Evolutionary conservation across 106 monocot genomes (phyloP).

Genomic region (Acorus gramineus): DNA sequence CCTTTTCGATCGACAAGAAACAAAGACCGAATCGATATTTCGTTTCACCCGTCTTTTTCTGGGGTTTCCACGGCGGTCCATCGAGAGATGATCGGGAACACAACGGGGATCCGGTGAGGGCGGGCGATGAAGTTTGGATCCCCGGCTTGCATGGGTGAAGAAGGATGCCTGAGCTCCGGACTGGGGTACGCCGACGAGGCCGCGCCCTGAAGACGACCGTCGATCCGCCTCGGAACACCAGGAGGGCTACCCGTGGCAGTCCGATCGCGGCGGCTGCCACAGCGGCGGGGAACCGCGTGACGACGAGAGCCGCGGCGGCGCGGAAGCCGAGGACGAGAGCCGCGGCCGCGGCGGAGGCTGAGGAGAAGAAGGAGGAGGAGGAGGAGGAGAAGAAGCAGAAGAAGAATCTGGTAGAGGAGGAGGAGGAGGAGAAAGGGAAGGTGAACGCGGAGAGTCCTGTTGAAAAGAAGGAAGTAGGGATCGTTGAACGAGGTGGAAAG

Average conservation of each 20-base stretch:
- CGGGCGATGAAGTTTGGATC: background rate
- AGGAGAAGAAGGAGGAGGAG: constrained; percentile 8
- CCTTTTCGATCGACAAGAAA: too few relatives aligned
- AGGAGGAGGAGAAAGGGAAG: background rate
- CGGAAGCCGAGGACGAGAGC: constrained; percentile 16
- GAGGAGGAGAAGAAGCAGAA: constrained; percentile 11
- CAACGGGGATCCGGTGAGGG: constrained; percentile 14
- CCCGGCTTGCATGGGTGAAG: constrained; percentile 28
- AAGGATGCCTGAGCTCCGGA: constrained; percentile 32
- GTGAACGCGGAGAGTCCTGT: constrained; percentile 1
- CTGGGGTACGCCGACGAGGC: constrained; percentile 27
- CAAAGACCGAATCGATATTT: too few relatives aligned
- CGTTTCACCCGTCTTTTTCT: too few relatives aligned
- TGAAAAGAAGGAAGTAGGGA: background rate
- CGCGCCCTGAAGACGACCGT: constrained; percentile 1
- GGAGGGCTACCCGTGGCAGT: too few relatives aligned
- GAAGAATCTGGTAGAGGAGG: background rate
- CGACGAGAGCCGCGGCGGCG: background rate
- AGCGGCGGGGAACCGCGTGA: too few relatives aligned
- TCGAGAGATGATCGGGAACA: constrained; percentile 4
- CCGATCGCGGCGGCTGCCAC: too few relatives aligned
- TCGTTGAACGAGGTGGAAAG: too few relatives aligned
- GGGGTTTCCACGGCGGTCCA: too few relatives aligned
- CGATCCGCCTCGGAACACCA: too few relatives aligned
- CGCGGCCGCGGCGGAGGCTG: constrained; percentile 8